These are phyloP conservation scores for Bacidia rubella DNA, from an alignment of 495 filamentous ascomycete genomes.

Conservation along the genomic window DNA sequence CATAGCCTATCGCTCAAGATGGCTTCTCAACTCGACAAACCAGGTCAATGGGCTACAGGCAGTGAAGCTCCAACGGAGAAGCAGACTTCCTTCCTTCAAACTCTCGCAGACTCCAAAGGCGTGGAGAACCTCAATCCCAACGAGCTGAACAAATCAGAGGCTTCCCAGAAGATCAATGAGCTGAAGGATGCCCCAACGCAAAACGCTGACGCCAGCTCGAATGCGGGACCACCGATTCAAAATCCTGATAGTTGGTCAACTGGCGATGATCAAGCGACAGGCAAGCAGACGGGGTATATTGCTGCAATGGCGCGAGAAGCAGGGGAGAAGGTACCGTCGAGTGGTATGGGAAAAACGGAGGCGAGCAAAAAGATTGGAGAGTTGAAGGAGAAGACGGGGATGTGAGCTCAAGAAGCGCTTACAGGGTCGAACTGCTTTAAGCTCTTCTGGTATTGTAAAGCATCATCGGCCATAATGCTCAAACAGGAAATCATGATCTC, in stretches of 20 bases:
- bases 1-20: conserved; percentile 9
- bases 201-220: conserved; percentile 2
- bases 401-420: too few relatives aligned
- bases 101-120: conserved; percentile 14
- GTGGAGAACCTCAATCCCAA: conserved; percentile 9
- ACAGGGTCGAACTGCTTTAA: too few relatives aligned
- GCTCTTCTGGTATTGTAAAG: too few relatives aligned
- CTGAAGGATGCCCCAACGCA: conserved; percentile 15
- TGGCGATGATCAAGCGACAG: conserved; percentile 16
- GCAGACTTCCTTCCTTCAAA: conserved; percentile 17
- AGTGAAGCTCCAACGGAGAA: conserved; percentile 14
- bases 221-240: conserved; percentile 13
- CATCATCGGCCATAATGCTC: too few relatives aligned
- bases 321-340: conserved; percentile 14
- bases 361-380: conserved; percentile 18
- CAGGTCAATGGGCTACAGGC: conserved; percentile 16
- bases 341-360: conserved; percentile 21
- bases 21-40: conserved; percentile 18
- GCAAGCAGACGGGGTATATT: conserved; percentile 19
- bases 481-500: too few relatives aligned
- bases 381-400: conserved; percentile 20
- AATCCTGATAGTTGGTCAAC: conserved; percentile 15
- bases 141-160: conserved; percentile 16
- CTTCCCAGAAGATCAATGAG: conserved; percentile 17
- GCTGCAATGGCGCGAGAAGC: conserved; percentile 18